A percentile compares a stretch with the other conserved stretches of the same genome.
These are phyloP conservation scores for Penicillium manginii DNA, from an alignment of 495 filamentous ascomycete species.

Conservation along the genomic window DNA sequence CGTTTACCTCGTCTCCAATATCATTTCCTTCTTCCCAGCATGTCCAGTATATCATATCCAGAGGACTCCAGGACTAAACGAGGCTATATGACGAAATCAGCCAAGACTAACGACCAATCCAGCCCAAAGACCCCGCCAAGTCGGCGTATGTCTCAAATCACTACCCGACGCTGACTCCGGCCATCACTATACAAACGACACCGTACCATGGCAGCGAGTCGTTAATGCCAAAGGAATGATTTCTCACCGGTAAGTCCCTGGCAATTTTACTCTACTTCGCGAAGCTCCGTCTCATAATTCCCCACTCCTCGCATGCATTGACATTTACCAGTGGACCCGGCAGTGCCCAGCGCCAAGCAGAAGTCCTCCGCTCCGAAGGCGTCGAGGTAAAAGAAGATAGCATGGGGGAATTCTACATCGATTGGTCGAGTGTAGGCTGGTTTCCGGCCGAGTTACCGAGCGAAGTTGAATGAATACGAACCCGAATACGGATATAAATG, in stretches of 20 bases:
- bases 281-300: background rate
- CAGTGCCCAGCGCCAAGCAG: constrained; percentile 70
- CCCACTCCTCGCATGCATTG: background rate
- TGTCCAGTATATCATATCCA: too few relatives aligned
- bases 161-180: constrained; percentile 57
- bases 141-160: constrained; percentile 86
- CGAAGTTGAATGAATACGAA: constrained; percentile 25
- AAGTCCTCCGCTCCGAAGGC: constrained; percentile 66
- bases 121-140: constrained; percentile 77
- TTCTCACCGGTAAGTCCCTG: constrained; percentile 70
- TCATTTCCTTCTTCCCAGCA: too few relatives aligned
- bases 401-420: constrained; percentile 72
- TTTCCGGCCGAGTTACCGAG: constrained; percentile 61
- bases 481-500: too few relatives aligned
- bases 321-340: constrained; percentile 64
- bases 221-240: constrained; percentile 86
- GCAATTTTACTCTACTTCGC: too few relatives aligned
- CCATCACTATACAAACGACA: constrained; percentile 65
- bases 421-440: constrained; percentile 73
- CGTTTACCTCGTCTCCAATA: too few relatives aligned
- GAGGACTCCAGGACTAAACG: too few relatives aligned
- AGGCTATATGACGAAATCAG: background rate
- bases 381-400: constrained; percentile 64
- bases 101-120: background rate
- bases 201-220: constrained; percentile 94